Evolutionary conservation across 73 alveolate genomes (phyloP).

Genomic region (Effrenium voratum): DNA sequence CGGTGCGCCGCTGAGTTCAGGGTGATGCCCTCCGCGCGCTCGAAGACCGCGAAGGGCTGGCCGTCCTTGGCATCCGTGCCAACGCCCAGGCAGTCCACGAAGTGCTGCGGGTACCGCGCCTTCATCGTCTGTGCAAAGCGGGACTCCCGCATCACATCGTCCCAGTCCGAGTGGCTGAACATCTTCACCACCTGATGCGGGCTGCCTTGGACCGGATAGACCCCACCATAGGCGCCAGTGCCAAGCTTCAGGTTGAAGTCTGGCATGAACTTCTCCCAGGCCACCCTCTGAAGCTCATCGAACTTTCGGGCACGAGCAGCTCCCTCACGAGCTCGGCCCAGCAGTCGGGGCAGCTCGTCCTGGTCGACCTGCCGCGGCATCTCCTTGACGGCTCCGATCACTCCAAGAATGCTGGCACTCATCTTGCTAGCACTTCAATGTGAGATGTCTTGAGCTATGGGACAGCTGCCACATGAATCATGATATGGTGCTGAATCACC

Average conservation of each 20-base stretch:
- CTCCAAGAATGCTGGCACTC: no score
- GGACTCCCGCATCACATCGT: constrained; percentile 7
- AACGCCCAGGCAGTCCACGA: constrained; percentile 28
- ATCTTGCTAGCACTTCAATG: not conserved
- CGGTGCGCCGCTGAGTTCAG: not conserved
- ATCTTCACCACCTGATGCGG: constrained; percentile 11
- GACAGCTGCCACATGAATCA: not conserved
- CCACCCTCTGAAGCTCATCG: not conserved
- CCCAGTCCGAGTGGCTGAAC: constrained; percentile 20
- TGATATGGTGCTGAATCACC: no score
- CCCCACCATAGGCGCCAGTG: constrained; percentile 12
- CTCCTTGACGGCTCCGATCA: not conserved
- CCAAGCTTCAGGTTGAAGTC: not conserved
- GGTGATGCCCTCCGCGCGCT: constrained; percentile 11
- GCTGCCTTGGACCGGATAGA: constrained; percentile 1
- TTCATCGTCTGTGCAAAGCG: constrained; percentile 36
- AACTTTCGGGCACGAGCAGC: not conserved
- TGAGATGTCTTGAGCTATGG: not conserved
- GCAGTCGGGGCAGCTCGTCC: not conserved
- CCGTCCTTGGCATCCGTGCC: not conserved
- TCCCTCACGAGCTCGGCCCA: not conserved
- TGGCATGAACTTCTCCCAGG: not conserved
- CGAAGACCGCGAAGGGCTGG: constrained; percentile 22
- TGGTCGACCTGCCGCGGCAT: not conserved
- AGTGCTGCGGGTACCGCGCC: constrained; percentile 12